Conservation (phyloP, 2,329 filamentous ascomycete species). For the Aspergillus ibericus region DNA sequence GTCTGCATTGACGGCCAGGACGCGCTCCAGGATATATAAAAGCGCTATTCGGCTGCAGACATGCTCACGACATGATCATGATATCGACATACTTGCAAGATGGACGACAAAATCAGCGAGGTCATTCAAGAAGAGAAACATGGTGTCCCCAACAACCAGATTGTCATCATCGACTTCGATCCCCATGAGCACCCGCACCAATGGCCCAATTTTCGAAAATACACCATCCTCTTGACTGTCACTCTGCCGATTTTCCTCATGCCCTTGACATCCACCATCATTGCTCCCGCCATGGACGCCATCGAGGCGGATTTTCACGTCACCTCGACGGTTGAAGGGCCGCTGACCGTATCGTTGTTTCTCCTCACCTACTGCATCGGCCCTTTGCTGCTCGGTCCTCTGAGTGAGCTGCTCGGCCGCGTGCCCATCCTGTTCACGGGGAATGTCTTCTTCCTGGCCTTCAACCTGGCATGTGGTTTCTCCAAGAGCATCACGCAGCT, state of each 20-base stretch:
- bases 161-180: not conserved
- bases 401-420: conserved; percentile 9
- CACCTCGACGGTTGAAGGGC: not conserved
- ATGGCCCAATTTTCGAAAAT: conserved; percentile 6
- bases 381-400: conserved; percentile 1
- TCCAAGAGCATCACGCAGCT: conserved; percentile 1
- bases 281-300: conserved; percentile 1
- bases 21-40: not conserved
- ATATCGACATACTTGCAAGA: not conserved
- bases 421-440: conserved; percentile 4
- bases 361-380: conserved; percentile 8
- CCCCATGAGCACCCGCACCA: not conserved
- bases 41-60: not conserved
- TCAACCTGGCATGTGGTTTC: conserved; percentile 8
- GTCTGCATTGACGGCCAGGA: not conserved
- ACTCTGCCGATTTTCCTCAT: conserved; percentile 5
- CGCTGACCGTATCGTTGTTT: conserved; percentile 7
- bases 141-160: not conserved
- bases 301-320: conserved; percentile 5
- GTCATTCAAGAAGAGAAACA: not conserved
- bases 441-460: conserved; percentile 10
- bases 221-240: conserved; percentile 3
- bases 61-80: not conserved
- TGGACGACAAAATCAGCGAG: not conserved
- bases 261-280: conserved; percentile 10